A percentile compares a stretch with the other conserved stretches of the same genome.
These are phyloP conservation scores for Leccinellum luteum DNA, from an alignment of 768 basidiomycete genomes.

Conservation along the genomic window DNA sequence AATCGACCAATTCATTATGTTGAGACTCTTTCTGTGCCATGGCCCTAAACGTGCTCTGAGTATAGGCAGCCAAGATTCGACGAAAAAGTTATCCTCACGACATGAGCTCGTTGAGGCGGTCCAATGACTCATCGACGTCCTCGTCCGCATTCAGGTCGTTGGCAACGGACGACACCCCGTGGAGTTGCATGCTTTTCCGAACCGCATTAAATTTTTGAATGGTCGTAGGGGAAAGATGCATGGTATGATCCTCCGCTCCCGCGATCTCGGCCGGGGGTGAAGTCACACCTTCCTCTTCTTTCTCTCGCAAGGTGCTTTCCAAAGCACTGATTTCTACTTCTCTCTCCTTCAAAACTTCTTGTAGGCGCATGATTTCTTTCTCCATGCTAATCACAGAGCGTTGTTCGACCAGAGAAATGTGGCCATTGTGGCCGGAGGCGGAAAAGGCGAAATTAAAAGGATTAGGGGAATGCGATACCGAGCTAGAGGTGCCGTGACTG, in stretches of 20 bases:
- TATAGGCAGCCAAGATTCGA: conserved; percentile 3
- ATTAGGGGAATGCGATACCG: conserved; percentile 58
- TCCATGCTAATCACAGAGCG: conserved; percentile 85
- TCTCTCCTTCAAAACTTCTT: conserved; percentile 86
- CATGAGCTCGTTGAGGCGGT: conserved; percentile 89
- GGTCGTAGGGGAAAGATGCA: conserved; percentile 66
- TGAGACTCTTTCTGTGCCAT: conserved; percentile 97
- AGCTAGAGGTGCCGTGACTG: conserved; percentile 68
- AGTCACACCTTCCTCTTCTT: conserved; percentile 19
- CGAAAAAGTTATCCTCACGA: conserved; percentile 49
- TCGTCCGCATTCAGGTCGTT: conserved; percentile 34
- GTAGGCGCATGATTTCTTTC: conserved; percentile 93
- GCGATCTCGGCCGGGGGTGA: neutral
- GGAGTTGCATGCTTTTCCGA: conserved; percentile 60
- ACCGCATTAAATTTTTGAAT: conserved; percentile 72
- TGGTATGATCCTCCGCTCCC: conserved; percentile 24
- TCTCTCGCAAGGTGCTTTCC: conserved; percentile 52
- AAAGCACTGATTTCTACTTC: conserved; percentile 86
- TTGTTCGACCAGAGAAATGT: conserved; percentile 42
- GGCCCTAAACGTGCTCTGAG: conserved; percentile 50
- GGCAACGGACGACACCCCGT: conserved; percentile 36
- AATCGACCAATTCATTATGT: conserved; percentile 79
- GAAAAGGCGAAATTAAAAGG: conserved; percentile 61
- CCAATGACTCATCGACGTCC: conserved; percentile 65
- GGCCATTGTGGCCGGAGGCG: conserved; percentile 38